These are phyloP conservation scores for Comarum palustre DNA, from an alignment of 306 rosid genomes.

Conservation along the genomic window DNA sequence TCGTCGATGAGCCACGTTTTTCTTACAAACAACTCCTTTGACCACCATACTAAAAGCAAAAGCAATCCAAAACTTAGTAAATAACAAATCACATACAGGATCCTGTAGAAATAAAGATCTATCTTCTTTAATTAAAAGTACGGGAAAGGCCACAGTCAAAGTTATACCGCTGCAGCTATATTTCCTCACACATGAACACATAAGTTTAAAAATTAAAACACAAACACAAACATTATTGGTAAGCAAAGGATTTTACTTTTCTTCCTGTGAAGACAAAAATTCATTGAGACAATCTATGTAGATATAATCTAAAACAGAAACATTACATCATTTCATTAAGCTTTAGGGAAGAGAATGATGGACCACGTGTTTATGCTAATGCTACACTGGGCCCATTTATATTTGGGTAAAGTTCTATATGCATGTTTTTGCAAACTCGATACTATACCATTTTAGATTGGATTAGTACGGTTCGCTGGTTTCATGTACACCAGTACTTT, in stretches of 20 bases:
- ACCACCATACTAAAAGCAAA: constrained; percentile 60
- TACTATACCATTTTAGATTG: constrained; percentile 6
- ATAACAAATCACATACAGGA: constrained; percentile 12
- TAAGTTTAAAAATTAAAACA: neutral
- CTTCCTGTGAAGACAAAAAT: neutral
- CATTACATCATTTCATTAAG: neutral
- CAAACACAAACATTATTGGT: neutral
- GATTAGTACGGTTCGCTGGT: neutral
- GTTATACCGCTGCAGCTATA: neutral
- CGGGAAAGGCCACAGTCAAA: neutral
- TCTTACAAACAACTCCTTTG: constrained; percentile 92
- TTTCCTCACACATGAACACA: neutral
- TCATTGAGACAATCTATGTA: neutral
- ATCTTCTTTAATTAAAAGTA: neutral
- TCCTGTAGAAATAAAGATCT: constrained; percentile 6
- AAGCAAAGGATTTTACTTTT: neutral
- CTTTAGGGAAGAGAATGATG: neutral
- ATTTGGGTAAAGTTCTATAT: neutral
- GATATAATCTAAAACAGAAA: neutral
- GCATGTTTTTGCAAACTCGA: neutral
- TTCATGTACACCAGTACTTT: neutral
- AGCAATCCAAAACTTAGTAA: constrained; percentile 26
- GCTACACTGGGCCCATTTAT: neutral
- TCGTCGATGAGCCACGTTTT: constrained; percentile 92
- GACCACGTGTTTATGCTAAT: neutral